phyloP scores from a whole-genome alignment of 1,284 basidiomycete species.

The Puccinia horiana region DNA sequence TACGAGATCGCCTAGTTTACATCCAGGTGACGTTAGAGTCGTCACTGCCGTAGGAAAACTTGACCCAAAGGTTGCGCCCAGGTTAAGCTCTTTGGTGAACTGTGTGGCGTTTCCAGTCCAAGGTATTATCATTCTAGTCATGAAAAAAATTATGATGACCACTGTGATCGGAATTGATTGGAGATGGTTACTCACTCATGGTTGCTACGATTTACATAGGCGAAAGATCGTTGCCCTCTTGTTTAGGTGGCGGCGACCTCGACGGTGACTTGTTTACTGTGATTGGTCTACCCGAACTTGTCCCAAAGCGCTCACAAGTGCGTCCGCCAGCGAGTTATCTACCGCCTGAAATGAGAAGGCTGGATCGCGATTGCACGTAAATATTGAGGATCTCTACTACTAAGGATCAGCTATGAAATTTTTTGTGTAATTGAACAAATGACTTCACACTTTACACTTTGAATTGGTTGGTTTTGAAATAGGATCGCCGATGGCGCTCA shows the following conservation, averaged over 20 bases:
- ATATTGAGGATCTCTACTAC: too few relatives aligned
- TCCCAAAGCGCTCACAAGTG: conserved; percentile 60
- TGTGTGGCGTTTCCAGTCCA: conserved; percentile 72
- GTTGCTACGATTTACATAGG: conserved; percentile 60
- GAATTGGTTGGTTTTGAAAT: neutral
- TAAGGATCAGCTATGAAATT: too few relatives aligned
- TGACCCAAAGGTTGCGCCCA: conserved; percentile 61
- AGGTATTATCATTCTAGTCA: conserved; percentile 59
- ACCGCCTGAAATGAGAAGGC: conserved; percentile 62
- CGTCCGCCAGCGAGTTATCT: conserved; percentile 64
- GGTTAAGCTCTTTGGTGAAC: conserved; percentile 66
- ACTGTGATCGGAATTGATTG: neutral
- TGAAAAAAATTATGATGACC: too few relatives aligned
- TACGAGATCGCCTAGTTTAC: conserved; percentile 69
- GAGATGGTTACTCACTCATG: neutral
- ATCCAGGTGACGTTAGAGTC: conserved; percentile 72
- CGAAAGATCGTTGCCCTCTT: conserved; percentile 67
- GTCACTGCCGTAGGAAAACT: conserved; percentile 72
- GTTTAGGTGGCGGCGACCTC: conserved; percentile 71
- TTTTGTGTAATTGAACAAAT: neutral
- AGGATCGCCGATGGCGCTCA: conserved; percentile 69
- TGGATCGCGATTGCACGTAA: conserved; percentile 64
- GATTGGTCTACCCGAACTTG: conserved; percentile 63
- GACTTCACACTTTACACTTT: neutral
- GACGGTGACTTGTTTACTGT: conserved; percentile 68